Base-by-base conservation (phyloP, 2,329 filamentous ascomycete genomes). In the Penicillium digitatum region DNA sequence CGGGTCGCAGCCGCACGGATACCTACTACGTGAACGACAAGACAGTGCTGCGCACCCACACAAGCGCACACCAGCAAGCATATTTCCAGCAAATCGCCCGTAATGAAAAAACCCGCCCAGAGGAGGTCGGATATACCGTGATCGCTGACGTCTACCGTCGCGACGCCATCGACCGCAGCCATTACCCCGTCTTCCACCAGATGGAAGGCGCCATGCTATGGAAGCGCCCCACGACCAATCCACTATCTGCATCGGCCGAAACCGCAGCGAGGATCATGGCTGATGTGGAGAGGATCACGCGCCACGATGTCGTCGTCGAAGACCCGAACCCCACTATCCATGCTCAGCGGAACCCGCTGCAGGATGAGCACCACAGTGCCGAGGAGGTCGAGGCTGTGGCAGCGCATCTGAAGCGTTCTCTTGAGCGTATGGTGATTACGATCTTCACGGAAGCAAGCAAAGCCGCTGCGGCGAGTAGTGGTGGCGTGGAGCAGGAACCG, bases 161-260 rank as follows among this genome's bases (percentile, higher is more conserved):
- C 61, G 94, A 99, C 82, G 92, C 93, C 54, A 88, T 99, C 67
- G 94, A 99, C 74, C 85, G 89, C 54, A 94, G 87, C 64, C 94
- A 99, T 75, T 97, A 97, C 74, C 94, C 94, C 0, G 85, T 95
- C 55, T 99, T 99, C 74, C 94, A 99, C 75, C 94, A 99, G 76
- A 97, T 97, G 92, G 94, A 99, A 73, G 93, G 91, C 12, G 93
- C 93, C 9, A 82, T 88, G 64, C 87, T 91, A 51, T 99, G 94
- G 93, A 88, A 94, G 69, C 83, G 90, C 10, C 79, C 72, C 3
- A 55, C 59, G 9, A 60, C 54, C 5, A 59, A 71, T 14, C 69
- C 72, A 1, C 61, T 73, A 12, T 63, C 68, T n/a, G 58, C 68
- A 34, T 66, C 72, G 0, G 32, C 58, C 70, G 27, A 81, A 77